Evolutionary conservation across 202 grass and related monocot species (phyloP).

Genomic region (Dendrocalamus latiflorus): DNA sequence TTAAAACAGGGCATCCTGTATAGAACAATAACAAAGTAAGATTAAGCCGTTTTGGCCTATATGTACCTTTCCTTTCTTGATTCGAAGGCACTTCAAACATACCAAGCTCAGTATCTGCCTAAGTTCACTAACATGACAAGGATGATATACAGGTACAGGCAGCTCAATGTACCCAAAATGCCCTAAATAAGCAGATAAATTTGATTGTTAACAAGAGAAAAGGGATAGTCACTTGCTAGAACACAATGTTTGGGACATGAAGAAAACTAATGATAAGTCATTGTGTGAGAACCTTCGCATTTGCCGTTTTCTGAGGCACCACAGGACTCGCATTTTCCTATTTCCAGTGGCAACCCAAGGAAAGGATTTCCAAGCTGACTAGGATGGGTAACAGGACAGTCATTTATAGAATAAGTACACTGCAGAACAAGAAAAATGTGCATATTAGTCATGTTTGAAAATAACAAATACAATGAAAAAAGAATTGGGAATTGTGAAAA

Average conservation of each 20-base stretch:
- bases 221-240: not conserved
- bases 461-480: not conserved
- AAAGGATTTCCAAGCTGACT: constrained; percentile 87
- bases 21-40: not conserved
- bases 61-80: constrained; percentile 90
- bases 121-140: constrained; percentile 72
- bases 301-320: constrained; percentile 70
- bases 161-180: constrained; percentile 95
- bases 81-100: constrained; percentile 76
- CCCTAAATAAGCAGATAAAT: constrained; percentile 42
- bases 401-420: constrained; percentile 56
- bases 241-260: not conserved
- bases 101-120: constrained; percentile 60
- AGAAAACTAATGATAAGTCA: constrained; percentile 3
- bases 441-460: not conserved
- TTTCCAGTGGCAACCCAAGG: constrained; percentile 81
- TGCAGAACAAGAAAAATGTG: constrained; percentile 29
- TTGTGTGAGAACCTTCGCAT: constrained; percentile 68
- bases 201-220: constrained; percentile 25
- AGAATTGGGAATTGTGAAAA: not conserved
- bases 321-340: constrained; percentile 90
- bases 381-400: constrained; percentile 71
- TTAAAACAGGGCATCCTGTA: not conserved
- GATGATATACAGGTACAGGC: constrained; percentile 90
- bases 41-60: not conserved